Conservation (phyloP, 2,329 filamentous ascomycete genomes). For the Aureobasidium namibiae region DNA sequence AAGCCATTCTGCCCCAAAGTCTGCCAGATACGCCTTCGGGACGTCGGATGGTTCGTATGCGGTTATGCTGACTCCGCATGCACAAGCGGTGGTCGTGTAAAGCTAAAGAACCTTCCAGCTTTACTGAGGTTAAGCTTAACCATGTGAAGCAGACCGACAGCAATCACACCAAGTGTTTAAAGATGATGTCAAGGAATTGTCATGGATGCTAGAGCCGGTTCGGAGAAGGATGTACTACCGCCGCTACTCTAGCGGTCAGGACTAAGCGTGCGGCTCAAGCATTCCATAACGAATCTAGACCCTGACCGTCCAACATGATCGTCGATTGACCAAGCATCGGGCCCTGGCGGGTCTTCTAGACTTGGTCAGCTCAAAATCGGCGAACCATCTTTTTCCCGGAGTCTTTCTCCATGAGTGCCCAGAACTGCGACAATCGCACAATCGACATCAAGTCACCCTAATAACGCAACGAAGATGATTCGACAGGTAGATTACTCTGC, state of each 20-base stretch:
- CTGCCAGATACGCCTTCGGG: neutral
- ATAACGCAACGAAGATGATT: neutral
- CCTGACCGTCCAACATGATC: neutral
- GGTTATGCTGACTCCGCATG: neutral
- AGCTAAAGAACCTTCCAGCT: neutral
- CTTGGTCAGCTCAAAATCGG: neutral
- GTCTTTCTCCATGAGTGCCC: neutral
- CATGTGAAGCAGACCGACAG: neutral
- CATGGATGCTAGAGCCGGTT: no score
- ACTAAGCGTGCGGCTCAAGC: neutral
- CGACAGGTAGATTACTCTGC: neutral
- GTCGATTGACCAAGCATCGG: neutral
- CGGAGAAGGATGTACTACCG: neutral
- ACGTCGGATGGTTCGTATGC: neutral
- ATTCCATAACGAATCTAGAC: neutral
- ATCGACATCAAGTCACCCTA: neutral
- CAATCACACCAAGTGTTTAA: no score
- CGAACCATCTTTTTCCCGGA: slow-evolving; percentile 9
- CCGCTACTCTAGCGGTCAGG: neutral
- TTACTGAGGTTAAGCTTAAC: neutral
- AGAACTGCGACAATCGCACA: neutral
- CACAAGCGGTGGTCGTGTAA: neutral
- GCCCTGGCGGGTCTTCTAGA: neutral
- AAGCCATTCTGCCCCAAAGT: neutral
- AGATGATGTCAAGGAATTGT: neutral